These are phyloP conservation scores for Clitopilus passeckerianus DNA, from an alignment of 768 basidiomycete species.

Conservation along the genomic window DNA sequence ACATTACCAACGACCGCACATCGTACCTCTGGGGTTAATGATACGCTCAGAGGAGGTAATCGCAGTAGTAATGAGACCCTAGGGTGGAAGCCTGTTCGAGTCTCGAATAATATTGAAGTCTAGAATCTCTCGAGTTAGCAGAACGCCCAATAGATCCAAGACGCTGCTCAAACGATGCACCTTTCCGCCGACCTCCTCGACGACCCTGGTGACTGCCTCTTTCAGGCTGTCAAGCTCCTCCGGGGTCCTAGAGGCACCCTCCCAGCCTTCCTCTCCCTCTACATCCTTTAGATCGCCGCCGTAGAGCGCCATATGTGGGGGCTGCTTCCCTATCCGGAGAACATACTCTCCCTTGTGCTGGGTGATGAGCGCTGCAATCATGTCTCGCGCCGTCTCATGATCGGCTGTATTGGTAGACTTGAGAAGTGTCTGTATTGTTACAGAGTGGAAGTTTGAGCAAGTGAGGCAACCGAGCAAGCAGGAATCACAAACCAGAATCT, in stretches of 20 bases:
- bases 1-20: constrained; percentile 97
- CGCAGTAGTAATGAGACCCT: constrained; percentile 62
- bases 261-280: constrained; percentile 43
- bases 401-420: constrained; percentile 24
- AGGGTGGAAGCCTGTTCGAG: constrained; percentile 35
- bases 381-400: constrained; percentile 55
- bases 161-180: constrained; percentile 26
- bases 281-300: constrained; percentile 41
- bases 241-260: constrained; percentile 42
- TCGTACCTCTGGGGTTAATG: constrained; percentile 84
- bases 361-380: constrained; percentile 63
- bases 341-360: constrained; percentile 70
- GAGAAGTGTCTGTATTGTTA: constrained; percentile 40
- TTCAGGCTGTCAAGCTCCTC: constrained; percentile 48
- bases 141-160: not conserved
- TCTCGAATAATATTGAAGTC: constrained; percentile 54
- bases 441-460: constrained; percentile 4
- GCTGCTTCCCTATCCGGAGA: constrained; percentile 66
- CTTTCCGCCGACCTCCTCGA: constrained; percentile 80
- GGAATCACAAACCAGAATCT: constrained; percentile 40
- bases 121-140: constrained; percentile 16
- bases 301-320: constrained; percentile 53
- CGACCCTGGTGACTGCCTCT: constrained; percentile 37
- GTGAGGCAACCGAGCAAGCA: not conserved
- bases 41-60: constrained; percentile 70